phyloP scores from a whole-genome alignment of 305 asterid genomes.

The Rubia balearica region DNA sequence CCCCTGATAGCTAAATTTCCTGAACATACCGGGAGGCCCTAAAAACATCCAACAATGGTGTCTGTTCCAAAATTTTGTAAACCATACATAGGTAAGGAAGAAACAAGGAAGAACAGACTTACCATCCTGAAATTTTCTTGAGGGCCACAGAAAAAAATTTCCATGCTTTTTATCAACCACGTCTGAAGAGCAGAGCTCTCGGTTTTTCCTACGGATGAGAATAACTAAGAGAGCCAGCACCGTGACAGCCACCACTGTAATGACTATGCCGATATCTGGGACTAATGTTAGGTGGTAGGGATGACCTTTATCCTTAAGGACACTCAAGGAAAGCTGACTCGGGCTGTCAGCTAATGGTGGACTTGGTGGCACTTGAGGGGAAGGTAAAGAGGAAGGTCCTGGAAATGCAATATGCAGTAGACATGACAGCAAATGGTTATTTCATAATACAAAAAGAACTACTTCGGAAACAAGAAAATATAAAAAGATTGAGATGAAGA shows the following conservation, averaged over 20 bases:
- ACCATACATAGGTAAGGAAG: not conserved
- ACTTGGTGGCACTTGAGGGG: constrained; percentile 57
- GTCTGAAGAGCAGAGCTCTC: constrained; percentile 54
- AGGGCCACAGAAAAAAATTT: constrained; percentile 38
- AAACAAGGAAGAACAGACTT: constrained; percentile 10
- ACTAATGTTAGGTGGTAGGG: constrained; percentile 52
- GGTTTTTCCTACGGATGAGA: constrained; percentile 60
- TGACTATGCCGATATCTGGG: constrained; percentile 64
- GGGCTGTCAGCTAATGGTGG: constrained; percentile 61
- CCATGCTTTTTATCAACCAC: constrained; percentile 31
- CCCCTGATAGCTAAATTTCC: constrained; percentile 85
- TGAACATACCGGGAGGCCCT: constrained; percentile 68
- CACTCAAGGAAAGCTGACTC: constrained; percentile 41
- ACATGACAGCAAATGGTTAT: constrained; percentile 3
- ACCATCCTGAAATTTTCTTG: constrained; percentile 75
- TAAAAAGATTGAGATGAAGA: not conserved
- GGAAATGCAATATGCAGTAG: constrained; percentile 23
- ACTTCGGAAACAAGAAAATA: not conserved
- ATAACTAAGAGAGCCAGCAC: constrained; percentile 49
- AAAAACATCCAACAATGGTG: constrained; percentile 8
- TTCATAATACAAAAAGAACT: not conserved
- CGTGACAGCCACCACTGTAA: constrained; percentile 45
- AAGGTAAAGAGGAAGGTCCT: constrained; percentile 37
- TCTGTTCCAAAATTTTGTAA: not conserved
- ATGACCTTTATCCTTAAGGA: constrained; percentile 37